These are phyloP conservation scores for Smithsoniella earleae DNA, from an alignment of 163 green algal species.

Conservation along the genomic window DNA sequence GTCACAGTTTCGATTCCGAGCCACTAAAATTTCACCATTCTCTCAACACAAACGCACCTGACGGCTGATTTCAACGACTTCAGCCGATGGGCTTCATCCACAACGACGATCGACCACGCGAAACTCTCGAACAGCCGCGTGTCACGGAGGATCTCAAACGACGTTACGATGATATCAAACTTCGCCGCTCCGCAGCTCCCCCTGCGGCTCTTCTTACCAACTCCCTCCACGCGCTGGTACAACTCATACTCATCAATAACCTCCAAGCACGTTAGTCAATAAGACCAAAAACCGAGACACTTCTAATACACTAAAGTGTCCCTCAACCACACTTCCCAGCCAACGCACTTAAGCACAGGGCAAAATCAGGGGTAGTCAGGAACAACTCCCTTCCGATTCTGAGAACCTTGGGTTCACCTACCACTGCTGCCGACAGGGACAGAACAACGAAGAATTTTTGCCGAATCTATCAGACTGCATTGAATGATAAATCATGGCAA, in stretches of 20 bases:
- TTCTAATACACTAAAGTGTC: too few relatives aligned
- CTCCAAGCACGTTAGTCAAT: slow-evolving; percentile 46
- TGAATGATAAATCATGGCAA: too few relatives aligned
- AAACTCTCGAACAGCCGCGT: neutral
- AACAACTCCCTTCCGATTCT: neutral
- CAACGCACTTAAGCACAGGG: neutral
- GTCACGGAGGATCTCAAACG: slow-evolving; percentile 15
- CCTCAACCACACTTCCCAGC: neutral
- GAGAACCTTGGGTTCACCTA: too few relatives aligned
- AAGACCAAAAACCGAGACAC: too few relatives aligned
- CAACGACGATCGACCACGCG: slow-evolving; percentile 13
- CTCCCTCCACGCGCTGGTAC: slow-evolving; percentile 30
- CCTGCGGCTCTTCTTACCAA: too few relatives aligned
- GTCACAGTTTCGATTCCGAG: neutral
- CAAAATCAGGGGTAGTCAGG: neutral
- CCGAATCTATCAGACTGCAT: too few relatives aligned
- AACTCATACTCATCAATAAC: slow-evolving; percentile 64
- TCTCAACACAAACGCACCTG: slow-evolving; percentile 11
- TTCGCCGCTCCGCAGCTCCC: neutral
- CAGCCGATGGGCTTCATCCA: slow-evolving; percentile 30
- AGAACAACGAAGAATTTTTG: too few relatives aligned
- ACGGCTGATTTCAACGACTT: slow-evolving; percentile 25
- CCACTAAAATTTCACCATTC: neutral
- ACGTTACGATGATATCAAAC: slow-evolving; percentile 28
- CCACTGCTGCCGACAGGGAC: too few relatives aligned